A percentile compares a stretch with the other conserved stretches of the same genome.
These are phyloP conservation scores for Mycena vitilis DNA, from an alignment of 768 basidiomycete genomes.

Conservation along the genomic window DNA sequence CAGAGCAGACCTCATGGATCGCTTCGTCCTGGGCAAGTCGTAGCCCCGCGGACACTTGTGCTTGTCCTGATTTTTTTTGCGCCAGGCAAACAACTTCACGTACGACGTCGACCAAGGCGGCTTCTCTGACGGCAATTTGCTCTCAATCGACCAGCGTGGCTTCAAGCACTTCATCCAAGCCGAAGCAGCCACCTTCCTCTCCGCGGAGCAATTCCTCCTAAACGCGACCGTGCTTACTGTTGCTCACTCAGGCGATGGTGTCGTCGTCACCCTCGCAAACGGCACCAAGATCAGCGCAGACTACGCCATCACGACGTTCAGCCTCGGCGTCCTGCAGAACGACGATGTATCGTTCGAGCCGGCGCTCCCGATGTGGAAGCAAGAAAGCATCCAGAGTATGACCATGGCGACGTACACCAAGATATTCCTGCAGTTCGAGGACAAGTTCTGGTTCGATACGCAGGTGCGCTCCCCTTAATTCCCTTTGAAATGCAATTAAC, in stretches of 20 bases:
- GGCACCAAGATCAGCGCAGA: conserved; percentile 61
- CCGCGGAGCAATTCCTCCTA: conserved; percentile 57
- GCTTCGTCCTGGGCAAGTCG: conserved; percentile 69
- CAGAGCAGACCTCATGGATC: conserved; percentile 72
- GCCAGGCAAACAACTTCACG: conserved; percentile 73
- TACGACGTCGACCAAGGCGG: conserved; percentile 63
- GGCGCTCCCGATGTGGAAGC: conserved; percentile 66
- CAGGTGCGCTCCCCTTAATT: conserved; percentile 42
- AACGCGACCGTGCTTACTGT: conserved; percentile 64
- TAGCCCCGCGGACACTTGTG: conserved; percentile 5
- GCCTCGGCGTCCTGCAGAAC: conserved; percentile 76
- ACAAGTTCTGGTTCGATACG: conserved; percentile 66
- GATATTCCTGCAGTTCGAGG: conserved; percentile 72
- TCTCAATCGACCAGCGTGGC: conserved; percentile 72
- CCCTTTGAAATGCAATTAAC: neutral
- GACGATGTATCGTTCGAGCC: conserved; percentile 73
- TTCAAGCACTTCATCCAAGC: conserved; percentile 67
- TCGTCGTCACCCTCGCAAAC: conserved; percentile 58
- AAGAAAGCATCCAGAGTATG: conserved; percentile 73
- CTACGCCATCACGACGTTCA: conserved; percentile 76
- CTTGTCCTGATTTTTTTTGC: neutral
- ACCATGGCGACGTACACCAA: conserved; percentile 72
- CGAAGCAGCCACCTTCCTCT: conserved; percentile 68
- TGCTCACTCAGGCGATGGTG: conserved; percentile 56
- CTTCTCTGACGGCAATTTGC: conserved; percentile 64